Evolutionary conservation across 1,139 yeast genomes (phyloP).

Genomic region (Candida sp.): DNA sequence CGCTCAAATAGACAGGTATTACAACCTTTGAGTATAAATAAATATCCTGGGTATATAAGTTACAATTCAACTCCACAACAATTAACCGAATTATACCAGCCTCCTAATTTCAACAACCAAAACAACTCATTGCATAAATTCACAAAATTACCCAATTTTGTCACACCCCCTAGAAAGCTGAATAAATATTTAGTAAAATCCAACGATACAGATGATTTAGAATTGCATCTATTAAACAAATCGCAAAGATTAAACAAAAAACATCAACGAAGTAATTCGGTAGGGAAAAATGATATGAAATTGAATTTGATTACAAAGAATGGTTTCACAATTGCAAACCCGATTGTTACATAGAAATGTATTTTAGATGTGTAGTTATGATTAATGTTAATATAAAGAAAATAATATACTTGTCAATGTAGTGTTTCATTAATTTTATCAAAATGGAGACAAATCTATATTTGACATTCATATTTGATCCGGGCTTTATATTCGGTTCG

Average conservation of each 20-base stretch:
- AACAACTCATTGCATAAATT: slow-evolving; percentile 33
- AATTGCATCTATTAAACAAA: slow-evolving; percentile 16
- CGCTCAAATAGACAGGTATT: slow-evolving; percentile 27
- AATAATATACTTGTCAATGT: too few relatives aligned
- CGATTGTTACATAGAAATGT: neutral
- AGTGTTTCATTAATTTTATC: too few relatives aligned
- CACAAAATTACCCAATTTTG: slow-evolving; percentile 26
- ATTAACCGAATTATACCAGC: slow-evolving; percentile 31
- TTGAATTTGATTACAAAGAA: slow-evolving; percentile 31
- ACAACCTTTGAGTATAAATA: slow-evolving; percentile 26
- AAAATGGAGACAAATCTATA: slow-evolving; percentile 63
- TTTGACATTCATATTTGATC: slow-evolving; percentile 43
- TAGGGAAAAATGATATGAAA: slow-evolving; percentile 39
- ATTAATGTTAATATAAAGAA: too few relatives aligned
- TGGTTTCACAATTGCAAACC: slow-evolving; percentile 8
- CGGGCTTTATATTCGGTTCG: slow-evolving; percentile 34
- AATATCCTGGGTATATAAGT: slow-evolving; percentile 31
- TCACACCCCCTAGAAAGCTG: slow-evolving; percentile 30
- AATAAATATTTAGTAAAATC: slow-evolving; percentile 25
- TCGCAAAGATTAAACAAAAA: slow-evolving; percentile 5
- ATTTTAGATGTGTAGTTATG: neutral
- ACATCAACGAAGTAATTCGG: slow-evolving; percentile 35
- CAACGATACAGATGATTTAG: slow-evolving; percentile 29
- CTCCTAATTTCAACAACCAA: slow-evolving; percentile 29
- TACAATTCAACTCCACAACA: slow-evolving; percentile 10